Evolutionary conservation across 768 basidiomycete genomes (phyloP), one percentile per base, ranked within the genome.

Genomic region (Rhizopogon salebrosus): DNA sequence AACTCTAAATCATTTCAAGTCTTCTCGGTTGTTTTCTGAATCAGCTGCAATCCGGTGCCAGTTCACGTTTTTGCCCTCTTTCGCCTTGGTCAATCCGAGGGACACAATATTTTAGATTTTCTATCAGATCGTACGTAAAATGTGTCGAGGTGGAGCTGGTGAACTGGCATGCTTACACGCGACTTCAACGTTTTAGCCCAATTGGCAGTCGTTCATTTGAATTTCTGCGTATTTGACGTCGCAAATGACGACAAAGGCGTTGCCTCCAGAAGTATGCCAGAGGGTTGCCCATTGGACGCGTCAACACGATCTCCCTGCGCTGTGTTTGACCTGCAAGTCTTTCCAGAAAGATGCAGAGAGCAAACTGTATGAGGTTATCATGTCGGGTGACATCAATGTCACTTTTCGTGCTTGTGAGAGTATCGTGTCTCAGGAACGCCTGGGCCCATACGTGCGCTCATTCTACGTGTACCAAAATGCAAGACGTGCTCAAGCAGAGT

Each of bases 281-380:
- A 66, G 66, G 14, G 72, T 84, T 53, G 73, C 72, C 8, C 67
- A 66, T 26, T 71, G 71, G 57, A 55, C 67, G 6, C 56, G 62
- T 20, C 56, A 61, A 41, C 61, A 61, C 5, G 77, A 80, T 53
- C 72, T 82, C 23, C 52, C 64, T 0, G 62, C 72, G 9, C 71
- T 84, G 41, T 75, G 74, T 57, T 64, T 70, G 43, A 73, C 75
- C 6, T 78, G 64, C 62, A 80, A 74, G 63, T 59, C 72, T 9
- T 65, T 83, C 48, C 78, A 79, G 53, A 68, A 63, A 48, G 73
- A 73, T 48, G 78, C 81, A 31, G 79, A 82, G 58, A 57, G 65
- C 16, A 67, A 59, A 54, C 62, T 84, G 36, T 84, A 83, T 63
- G 64, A 71, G 20, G 52, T 61, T 22, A 50, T 80, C 52, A 60